Conservation (phyloP, 257 asterid genomes). For the Nyctanthes arbortristis region DNA sequence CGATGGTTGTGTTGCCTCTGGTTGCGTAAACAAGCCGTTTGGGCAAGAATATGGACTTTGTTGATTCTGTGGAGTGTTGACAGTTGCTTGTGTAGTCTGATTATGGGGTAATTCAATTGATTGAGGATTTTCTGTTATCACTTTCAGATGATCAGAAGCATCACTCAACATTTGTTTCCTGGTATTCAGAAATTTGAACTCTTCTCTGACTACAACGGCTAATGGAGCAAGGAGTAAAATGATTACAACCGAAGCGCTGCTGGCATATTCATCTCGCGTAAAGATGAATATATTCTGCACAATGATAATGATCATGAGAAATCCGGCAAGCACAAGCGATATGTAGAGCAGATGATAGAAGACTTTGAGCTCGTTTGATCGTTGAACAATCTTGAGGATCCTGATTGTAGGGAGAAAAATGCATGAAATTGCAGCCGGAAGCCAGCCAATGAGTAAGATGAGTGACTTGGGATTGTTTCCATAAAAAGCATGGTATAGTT, state of each 20-base stretch:
- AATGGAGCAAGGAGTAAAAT: slow-evolving; percentile 44
- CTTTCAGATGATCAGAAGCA: neutral
- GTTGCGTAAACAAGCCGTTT: slow-evolving; percentile 34
- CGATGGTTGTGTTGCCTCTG: no score
- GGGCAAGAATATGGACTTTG: slow-evolving; percentile 27
- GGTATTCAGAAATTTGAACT: slow-evolving; percentile 17
- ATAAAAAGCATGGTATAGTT: slow-evolving; percentile 26
- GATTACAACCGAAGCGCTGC: slow-evolving; percentile 28
- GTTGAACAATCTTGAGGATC: slow-evolving; percentile 26
- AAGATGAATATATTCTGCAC: slow-evolving; percentile 33
- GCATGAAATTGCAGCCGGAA: slow-evolving; percentile 28
- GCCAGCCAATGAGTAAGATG: slow-evolving; percentile 33
- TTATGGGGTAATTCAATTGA: slow-evolving; percentile 1
- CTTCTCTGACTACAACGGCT: slow-evolving; percentile 39
- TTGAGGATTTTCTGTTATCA: slow-evolving; percentile 8
- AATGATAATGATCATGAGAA: slow-evolving; percentile 39
- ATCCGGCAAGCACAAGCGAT: slow-evolving; percentile 47
- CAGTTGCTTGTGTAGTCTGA: neutral
- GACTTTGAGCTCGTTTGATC: slow-evolving; percentile 28
- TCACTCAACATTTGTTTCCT: neutral
- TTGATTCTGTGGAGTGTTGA: neutral
- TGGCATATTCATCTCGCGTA: slow-evolving; percentile 21
- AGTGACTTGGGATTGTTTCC: slow-evolving; percentile 25
- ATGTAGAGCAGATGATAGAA: slow-evolving; percentile 45
- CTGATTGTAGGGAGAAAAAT: slow-evolving; percentile 25